Evolutionary conservation across 805 yeast genomes (phyloP), one percentile per base, ranked within the genome.

Genomic region (Candida ficus): DNA sequence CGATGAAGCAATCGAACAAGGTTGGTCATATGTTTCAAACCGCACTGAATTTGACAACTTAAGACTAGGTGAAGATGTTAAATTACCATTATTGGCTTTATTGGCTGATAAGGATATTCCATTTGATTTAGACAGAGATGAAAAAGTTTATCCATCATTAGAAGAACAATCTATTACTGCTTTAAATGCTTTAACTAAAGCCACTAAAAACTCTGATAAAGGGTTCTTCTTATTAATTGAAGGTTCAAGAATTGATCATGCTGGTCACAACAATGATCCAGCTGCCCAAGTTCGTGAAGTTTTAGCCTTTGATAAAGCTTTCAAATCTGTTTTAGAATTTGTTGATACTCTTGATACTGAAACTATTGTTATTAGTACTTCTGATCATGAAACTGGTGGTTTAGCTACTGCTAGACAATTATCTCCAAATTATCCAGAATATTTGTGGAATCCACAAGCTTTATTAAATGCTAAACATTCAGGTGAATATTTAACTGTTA

Each of bases 381-480:
- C 95, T 19, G 97, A 90, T 61, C 98, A 90, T 66, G 98, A 90
- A 61, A 90, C 97, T 20, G 98, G 98, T 47, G 98, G 97, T 0
- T 70, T 90, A 48, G 83, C 84, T n/a, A 75, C 86, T 34, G 88
- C 95, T 0, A 77, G 90, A 63, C 96, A 90, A 67, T 61, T 84
- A 29, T 57, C 78, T 5, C 60, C 69, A 4, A 57, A 58, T 1
- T 88, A 89, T 59, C 97, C 97, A 2, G 95, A 88, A 43, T 89
- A 89, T 56, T 56, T 78, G 43, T 90, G 96, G 96, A 76, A 72
- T 53, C 98, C 97, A 1, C 79, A 83, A 56, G 86, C 76, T 16
- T 70, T 90, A 41, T 61, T 70, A 32, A 75, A 80, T 47, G 84
- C 86, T 19, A 68, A 76, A 10, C 88, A 83, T 55, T 83, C 95